Percentiles rank a stretch among this genome's conserved stretches.
Conservation (phyloP, 352 stramenopile genomes). For the Plasmopara halstedii region DNA sequence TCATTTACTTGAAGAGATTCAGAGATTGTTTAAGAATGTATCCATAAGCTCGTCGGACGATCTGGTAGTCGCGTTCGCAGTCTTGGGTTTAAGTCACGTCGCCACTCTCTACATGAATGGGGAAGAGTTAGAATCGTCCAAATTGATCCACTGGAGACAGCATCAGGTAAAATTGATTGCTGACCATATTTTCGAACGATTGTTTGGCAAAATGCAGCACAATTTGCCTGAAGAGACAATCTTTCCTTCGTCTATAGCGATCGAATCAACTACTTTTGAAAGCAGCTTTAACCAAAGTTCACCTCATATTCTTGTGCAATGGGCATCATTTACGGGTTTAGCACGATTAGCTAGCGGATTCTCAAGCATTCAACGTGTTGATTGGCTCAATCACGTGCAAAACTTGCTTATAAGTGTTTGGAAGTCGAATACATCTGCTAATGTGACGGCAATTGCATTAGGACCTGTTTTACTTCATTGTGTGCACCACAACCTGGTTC, state of each 20-base stretch:
- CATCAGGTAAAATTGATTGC: constrained; percentile 22
- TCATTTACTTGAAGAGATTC: constrained; percentile 16
- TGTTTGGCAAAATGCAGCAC: constrained; percentile 4
- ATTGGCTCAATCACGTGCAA: constrained; percentile 41
- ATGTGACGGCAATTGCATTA: constrained; percentile 25
- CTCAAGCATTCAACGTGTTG: constrained; percentile 17
- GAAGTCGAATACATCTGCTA: constrained; percentile 7
- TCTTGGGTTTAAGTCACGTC: constrained; percentile 24
- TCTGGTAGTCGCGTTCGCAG: constrained; percentile 13
- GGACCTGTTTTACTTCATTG: constrained; percentile 35
- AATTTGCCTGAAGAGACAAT: constrained; percentile 7
- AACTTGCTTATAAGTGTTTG: constrained; percentile 25
- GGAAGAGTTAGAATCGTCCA: constrained; percentile 14
- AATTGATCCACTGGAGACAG: constrained; percentile 17
- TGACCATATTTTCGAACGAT: constrained; percentile 9
- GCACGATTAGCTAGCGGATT: constrained; percentile 24
- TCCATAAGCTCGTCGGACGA: constrained; percentile 4
- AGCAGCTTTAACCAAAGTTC: not conserved
- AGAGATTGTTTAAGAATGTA: constrained; percentile 18
- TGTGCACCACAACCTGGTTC: constrained; percentile 21
- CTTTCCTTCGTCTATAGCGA: constrained; percentile 10
- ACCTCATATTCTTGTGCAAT: constrained; percentile 14
- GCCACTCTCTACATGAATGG: constrained; percentile 18
- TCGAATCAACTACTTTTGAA: not conserved
- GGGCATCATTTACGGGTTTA: constrained; percentile 30